Conservation (phyloP, 208 protist species). For the Borovskyia barvae region DNA sequence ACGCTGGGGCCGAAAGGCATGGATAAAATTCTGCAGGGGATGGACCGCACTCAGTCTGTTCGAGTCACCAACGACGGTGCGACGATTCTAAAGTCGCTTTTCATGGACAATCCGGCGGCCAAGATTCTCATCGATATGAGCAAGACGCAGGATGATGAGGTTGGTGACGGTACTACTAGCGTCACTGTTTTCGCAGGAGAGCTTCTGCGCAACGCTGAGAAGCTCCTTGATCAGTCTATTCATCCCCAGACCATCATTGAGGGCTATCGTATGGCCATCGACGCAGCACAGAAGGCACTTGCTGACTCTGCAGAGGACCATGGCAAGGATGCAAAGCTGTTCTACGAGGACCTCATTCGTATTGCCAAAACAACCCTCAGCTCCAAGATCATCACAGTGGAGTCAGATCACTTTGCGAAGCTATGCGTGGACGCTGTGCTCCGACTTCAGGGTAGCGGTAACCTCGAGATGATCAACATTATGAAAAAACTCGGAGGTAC, state of each 20-base stretch:
- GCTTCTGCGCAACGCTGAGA: conserved; percentile 98
- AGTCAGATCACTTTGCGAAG: conserved; percentile 98
- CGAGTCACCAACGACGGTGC: conserved; percentile 99
- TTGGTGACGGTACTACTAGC: conserved; percentile 99
- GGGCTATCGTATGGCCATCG: conserved; percentile 87
- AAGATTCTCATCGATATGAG: conserved; percentile 99
- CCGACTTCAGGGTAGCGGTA: conserved; percentile 91
- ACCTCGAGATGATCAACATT: conserved; percentile 99
- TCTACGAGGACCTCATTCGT: conserved; percentile 97
- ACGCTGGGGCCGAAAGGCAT: conserved; percentile 99
- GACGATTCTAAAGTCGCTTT: conserved; percentile 99
- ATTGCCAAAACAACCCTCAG: conserved; percentile 99
- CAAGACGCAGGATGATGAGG: conserved; percentile 99
- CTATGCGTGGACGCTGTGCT: conserved; percentile 99
- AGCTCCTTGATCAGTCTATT: conserved; percentile 96
- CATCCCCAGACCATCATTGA: conserved; percentile 99
- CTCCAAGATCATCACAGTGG: conserved; percentile 97
- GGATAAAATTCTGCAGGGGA: conserved; percentile 95
- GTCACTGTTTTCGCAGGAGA: conserved; percentile 99
- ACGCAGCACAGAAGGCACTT: conserved; percentile 86
- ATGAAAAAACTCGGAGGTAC: conserved; percentile 98
- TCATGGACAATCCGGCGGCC: conserved; percentile 98
- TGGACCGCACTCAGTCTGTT: conserved; percentile 79
- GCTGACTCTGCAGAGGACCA: conserved; percentile 79
- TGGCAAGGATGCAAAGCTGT: conserved; percentile 81